Base-by-base conservation (phyloP, 805 yeast species). In the Barnettozyma sp. region DNA sequence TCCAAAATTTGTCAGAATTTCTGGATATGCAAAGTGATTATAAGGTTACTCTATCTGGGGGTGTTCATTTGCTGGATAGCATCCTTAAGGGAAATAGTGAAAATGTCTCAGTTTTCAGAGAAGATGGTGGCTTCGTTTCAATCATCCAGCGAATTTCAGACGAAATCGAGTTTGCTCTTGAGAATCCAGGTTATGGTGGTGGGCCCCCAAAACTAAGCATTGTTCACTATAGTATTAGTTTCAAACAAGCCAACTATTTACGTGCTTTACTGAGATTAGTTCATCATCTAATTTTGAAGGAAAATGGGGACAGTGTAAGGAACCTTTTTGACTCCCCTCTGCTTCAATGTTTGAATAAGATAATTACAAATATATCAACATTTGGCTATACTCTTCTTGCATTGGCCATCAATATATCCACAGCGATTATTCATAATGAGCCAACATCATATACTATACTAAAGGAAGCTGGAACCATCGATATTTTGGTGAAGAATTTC, bases 381-480 rank as follows among this genome's bases (percentile, higher is more conserved):
- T 84, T 86, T 62, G 95, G 95, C 0, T 73, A 76, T 26, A 68
- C 74, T 12, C 57, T 84, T 11, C 55, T 83, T 11, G 65, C 83
- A 0, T 64, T 73, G 16, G 70, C 83, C 0, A 55, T 88, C 24
- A 79, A 76, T 41, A 71, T 79, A 10, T 68, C 86, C 15, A 71
- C 80, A 26, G 70, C 71, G 10, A 83, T 86, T 40, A 76, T 88
- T 20, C 90, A 88, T 53, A 82, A 81, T 45, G 97, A 90, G 49
- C 96, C 97, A 7, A 86, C 96, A 1, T 84, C 95, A 4, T 88
- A 71, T 50, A 70, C 82, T 3, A 78, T 88, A 27, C 65, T 88
- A 45, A 78, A 74, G 26, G 97, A 88, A 54, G 80, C 94, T 0
- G 73, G 75, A 1, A 74, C 83, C 1, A 74, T 88, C 24, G 81